Evolutionary conservation across 2,329 filamentous ascomycete genomes (phyloP), one percentile per base, ranked within the genome.

Genomic region (Zasmidium citrigriseum): DNA sequence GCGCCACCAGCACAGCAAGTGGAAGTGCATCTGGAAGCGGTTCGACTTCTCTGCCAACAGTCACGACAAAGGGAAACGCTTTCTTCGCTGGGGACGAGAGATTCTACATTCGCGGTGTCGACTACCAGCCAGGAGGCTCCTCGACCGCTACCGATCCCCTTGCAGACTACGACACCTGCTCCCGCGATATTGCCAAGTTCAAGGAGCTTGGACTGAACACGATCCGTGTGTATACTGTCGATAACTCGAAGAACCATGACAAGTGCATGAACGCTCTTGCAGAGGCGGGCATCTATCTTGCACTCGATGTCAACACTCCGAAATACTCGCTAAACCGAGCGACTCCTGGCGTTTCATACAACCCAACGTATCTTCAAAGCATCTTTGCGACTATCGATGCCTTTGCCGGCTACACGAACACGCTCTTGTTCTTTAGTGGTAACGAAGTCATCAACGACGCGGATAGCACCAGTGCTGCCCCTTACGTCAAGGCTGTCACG

Each of bases 211-310:
- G 91, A 52, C 79, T 96, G 76, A 96, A 96, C 82, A 91, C 91
- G 21, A 83, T 96, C 73, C 91, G 92, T 75, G 89, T 96, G 60
- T 96, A 96, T 82, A 90, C 89, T n/a, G 86, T 95, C 65, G 92
- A 96, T 80, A 96, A 96, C 83, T 86, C 86, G 54, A 78, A 81
- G 69, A 78, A 88, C 74, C 92, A 96, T 77, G 87, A 92, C 68
- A 82, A 86, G 62, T 96, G 92, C 81, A 96, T 96, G 92, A 80
- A 83, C 60, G 82, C 84, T 34, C 83, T 96, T 59, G 87, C 86
- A 47, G 89, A 89, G 68, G 91, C 90, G 60, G 90, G 90, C 67
- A 96, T 96, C 80, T 96, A 96, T 80, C 84, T 96, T 52, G 90
- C 93, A 38, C 82, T 96, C 52, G 91, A 96, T 70, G 89, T 93